Conservation (phyloP, 257 asterid genomes). For the Solanum ossicruentum region DNA sequence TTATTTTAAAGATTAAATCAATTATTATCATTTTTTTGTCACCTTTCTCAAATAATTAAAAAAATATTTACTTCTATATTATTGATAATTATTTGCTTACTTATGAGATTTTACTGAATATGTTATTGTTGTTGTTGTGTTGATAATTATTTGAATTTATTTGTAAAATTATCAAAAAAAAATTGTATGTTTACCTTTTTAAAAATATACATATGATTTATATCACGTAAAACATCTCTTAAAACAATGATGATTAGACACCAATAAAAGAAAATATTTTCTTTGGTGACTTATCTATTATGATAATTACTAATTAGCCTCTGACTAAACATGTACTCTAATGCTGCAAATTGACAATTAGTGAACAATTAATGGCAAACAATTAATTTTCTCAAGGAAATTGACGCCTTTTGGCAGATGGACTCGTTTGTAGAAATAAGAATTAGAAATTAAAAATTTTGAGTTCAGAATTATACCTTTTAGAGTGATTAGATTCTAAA, state of each 20-base stretch:
- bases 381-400: too few relatives aligned
- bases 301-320: neutral
- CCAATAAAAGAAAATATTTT: neutral
- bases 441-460: too few relatives aligned
- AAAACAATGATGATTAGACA: neutral
- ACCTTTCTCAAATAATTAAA: neutral
- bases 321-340: neutral
- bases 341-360: too few relatives aligned
- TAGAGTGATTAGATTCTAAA: too few relatives aligned
- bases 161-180: neutral
- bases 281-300: neutral
- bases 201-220: too few relatives aligned
- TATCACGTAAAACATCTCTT: neutral
- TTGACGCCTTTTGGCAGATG: too few relatives aligned
- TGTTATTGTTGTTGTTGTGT: too few relatives aligned
- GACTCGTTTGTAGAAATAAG: too few relatives aligned
- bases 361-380: too few relatives aligned
- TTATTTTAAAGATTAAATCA: neutral
- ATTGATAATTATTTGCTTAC: neutral
- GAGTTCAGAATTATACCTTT: too few relatives aligned
- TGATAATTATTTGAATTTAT: neutral
- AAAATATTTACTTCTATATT: neutral
- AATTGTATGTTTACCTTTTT: too few relatives aligned
- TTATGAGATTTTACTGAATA: too few relatives aligned
- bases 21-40: neutral